phyloP scores from a whole-genome alignment of 106 monocot species.

The Acanthochlamys bracteata region DNA sequence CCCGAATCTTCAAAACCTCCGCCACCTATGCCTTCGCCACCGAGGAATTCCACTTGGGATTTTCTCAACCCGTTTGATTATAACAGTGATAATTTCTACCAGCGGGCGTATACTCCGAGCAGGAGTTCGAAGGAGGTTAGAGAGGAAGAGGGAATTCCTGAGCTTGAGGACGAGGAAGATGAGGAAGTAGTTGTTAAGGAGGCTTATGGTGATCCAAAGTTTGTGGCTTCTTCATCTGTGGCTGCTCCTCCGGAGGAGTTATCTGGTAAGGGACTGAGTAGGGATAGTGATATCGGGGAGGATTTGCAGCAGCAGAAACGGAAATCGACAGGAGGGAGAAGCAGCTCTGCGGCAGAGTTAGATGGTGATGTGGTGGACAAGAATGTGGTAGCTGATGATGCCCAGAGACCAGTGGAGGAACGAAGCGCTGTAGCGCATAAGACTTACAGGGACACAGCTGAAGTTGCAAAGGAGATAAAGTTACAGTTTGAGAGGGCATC shows the following conservation, averaged over 20 bases:
- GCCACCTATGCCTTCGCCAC: constrained; percentile 19
- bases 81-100: constrained; percentile 28
- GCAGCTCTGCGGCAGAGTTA: constrained; percentile 11
- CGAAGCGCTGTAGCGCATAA: constrained; percentile 11
- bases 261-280: neutral
- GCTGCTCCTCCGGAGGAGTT: constrained; percentile 18
- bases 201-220: constrained; percentile 53
- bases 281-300: constrained; percentile 11
- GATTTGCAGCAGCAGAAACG: constrained; percentile 5
- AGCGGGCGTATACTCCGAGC: constrained; percentile 49
- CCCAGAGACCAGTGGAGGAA: constrained; percentile 10
- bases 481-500: constrained; percentile 42
- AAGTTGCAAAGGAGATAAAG: constrained; percentile 39
- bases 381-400: constrained; percentile 34
- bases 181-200: constrained; percentile 62
- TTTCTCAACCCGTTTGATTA: constrained; percentile 77
- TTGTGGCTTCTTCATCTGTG: constrained; percentile 17
- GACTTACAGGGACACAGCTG: constrained; percentile 11
- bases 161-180: constrained; percentile 60
- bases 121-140: constrained; percentile 72
- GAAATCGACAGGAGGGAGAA: constrained; percentile 3
- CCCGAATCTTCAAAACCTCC: constrained; percentile 4
- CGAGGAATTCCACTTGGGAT: constrained; percentile 58
- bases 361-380: constrained; percentile 41
- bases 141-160: constrained; percentile 93